These are phyloP conservation scores for Coniochaeta sp. DNA, from an alignment of 2,329 filamentous ascomycete genomes.

Conservation along the genomic window DNA sequence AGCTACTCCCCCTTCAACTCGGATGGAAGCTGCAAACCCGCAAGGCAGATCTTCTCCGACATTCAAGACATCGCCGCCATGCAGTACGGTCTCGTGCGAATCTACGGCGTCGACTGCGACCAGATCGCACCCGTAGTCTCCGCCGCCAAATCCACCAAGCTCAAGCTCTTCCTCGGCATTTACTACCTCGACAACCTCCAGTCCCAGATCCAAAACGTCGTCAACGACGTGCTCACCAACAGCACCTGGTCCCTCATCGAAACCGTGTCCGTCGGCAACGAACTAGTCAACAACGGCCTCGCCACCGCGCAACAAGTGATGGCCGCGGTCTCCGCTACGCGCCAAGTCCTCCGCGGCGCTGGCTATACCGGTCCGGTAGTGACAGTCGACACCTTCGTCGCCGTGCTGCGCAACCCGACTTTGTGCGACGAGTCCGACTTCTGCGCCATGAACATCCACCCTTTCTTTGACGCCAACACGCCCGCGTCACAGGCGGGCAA, in stretches of 20 bases:
- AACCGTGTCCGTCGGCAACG: slow-evolving; percentile 74
- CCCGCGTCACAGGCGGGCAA: slow-evolving; percentile 54
- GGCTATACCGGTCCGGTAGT: slow-evolving; percentile 71
- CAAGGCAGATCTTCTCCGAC: slow-evolving; percentile 56
- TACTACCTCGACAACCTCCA: slow-evolving; percentile 54
- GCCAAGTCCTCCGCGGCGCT: slow-evolving; percentile 46
- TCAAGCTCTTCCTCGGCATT: slow-evolving; percentile 70
- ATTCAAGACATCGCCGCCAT: slow-evolving; percentile 46
- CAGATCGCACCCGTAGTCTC: slow-evolving; percentile 57
- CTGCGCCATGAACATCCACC: slow-evolving; percentile 74
- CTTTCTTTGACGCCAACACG: slow-evolving; percentile 69
- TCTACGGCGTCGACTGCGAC: slow-evolving; percentile 76
- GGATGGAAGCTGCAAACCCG: slow-evolving; percentile 59
- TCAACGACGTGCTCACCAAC: slow-evolving; percentile 39
- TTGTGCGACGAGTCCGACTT: slow-evolving; percentile 71
- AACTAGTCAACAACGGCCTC: slow-evolving; percentile 62
- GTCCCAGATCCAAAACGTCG: slow-evolving; percentile 53
- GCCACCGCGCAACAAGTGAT: slow-evolving; percentile 48
- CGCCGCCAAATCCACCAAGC: slow-evolving; percentile 55
- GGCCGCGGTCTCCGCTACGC: slow-evolving; percentile 49
- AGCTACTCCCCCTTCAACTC: slow-evolving; percentile 43
- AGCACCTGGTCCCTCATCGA: slow-evolving; percentile 63
- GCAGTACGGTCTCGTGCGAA: slow-evolving; percentile 58
- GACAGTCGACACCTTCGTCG: slow-evolving; percentile 71
- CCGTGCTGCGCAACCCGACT: slow-evolving; percentile 56